Evolutionary conservation across 2,329 filamentous ascomycete species (phyloP), one percentile per base, ranked within the genome.

Genomic region (Herpotrichia juniperi): DNA sequence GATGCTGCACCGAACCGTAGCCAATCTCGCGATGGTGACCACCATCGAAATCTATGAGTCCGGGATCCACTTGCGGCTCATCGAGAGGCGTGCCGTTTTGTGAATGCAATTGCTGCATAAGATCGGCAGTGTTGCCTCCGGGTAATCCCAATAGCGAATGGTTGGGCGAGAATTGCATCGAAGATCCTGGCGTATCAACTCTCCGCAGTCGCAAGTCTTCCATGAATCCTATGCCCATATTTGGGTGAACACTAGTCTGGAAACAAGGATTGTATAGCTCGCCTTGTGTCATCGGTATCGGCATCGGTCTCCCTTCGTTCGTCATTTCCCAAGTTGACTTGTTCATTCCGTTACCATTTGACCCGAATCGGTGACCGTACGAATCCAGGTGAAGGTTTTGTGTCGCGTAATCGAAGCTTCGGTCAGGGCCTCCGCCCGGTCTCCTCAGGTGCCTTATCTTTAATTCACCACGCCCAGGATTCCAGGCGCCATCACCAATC

Each of bases 261-360:
- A 81, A 80, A 63, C 83, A 84, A 40, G 82, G 78, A 26, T 77
- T 76, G 49, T 76, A 76, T 43, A 76, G 61, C 35, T 78, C 75
- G 16, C 68, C 69, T 32, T 76, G 71, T 16, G 72, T 72, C 58
- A 81, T 78, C 26, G 76, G 76, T 52, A 75, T 68, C 17, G 81
- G 79, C 47, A 79, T 63, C 3, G 77, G 74, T 49, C 76, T 74
- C 21, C 80, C 78, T 34, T 82, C 81, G 59, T 83, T 82, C 32
- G 72, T 76, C 44, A 76, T 74, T 44, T 82, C 77, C 75, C 82
- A 86, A 1, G 78, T 76, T 2, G 80, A 80, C 54, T 71, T 74
- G 40, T 73, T 74, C 45, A 78, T 76, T n/a, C 62, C 63, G 37
- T 56, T 57, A 2, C 62, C 55, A 39, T 68, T 68, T 7, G 63